A percentile compares a stretch with the other conserved stretches of the same genome.
phyloP scores from a whole-genome alignment of 202 grass and related monocot genomes.

The Hordeum pubiflorum region DNA sequence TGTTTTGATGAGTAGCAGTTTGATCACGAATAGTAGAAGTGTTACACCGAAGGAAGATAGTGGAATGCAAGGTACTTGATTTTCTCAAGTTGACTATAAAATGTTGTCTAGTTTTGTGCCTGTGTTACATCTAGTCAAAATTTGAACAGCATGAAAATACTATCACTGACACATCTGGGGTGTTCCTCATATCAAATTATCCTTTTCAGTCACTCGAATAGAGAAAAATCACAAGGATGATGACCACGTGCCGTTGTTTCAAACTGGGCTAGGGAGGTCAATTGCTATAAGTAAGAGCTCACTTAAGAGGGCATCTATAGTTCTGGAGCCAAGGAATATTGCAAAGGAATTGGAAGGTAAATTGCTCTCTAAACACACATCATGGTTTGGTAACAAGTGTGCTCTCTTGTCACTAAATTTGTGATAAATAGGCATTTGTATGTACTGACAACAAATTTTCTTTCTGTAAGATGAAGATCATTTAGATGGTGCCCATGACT shows the following conservation, averaged over 20 bases:
- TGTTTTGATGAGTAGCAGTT: conserved; percentile 36
- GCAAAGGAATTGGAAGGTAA: conserved; percentile 39
- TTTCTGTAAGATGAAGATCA: conserved; percentile 35
- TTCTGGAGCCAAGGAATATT: conserved; percentile 60
- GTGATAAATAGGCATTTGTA: background rate
- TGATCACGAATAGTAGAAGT: conserved; percentile 31
- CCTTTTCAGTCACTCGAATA: conserved; percentile 8
- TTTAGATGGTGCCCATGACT: conserved; percentile 10
- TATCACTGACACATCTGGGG: background rate
- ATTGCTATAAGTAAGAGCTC: conserved; percentile 53
- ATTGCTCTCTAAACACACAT: conserved; percentile 14
- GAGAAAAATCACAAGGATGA: conserved; percentile 12
- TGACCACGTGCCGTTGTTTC: conserved; percentile 46
- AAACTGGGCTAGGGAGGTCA: conserved; percentile 50
- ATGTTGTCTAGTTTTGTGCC: conserved; percentile 20
- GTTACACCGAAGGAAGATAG: conserved; percentile 29
- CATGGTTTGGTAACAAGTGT: background rate
- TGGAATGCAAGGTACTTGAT: conserved; percentile 29
- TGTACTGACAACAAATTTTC: conserved; percentile 7
- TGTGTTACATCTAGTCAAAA: background rate
- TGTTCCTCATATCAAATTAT: conserved; percentile 21
- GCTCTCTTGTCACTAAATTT: background rate
- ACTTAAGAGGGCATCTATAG: conserved; percentile 48
- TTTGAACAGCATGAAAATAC: background rate
- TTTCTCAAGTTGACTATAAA: background rate